These are phyloP conservation scores for Xylaria sp. DNA, from an alignment of 2,329 filamentous ascomycete species.

Conservation along the genomic window DNA sequence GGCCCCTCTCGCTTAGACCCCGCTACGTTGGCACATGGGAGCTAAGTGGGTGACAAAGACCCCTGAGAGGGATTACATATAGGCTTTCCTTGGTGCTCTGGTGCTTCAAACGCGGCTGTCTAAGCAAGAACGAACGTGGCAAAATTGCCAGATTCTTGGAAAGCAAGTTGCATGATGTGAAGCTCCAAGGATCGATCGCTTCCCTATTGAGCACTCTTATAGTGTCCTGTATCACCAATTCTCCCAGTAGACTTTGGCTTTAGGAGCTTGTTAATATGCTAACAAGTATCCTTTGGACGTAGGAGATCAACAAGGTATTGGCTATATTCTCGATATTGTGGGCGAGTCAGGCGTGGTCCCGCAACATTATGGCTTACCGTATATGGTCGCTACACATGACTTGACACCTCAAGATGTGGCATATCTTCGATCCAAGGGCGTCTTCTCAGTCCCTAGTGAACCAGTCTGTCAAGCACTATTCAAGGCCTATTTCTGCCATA, in stretches of 20 bases:
- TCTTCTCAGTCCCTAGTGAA: conserved; percentile 49
- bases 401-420: conserved; percentile 44
- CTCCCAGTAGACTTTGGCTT: background rate
- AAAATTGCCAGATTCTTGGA: background rate
- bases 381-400: conserved; percentile 38
- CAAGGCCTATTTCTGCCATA: conserved; percentile 52
- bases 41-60: background rate
- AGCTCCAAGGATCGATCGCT: background rate
- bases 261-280: background rate
- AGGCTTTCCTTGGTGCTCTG: background rate
- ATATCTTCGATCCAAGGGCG: conserved; percentile 50
- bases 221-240: background rate
- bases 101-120: background rate
- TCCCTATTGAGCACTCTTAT: background rate
- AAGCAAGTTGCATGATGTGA: background rate
- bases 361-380: conserved; percentile 44
- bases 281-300: conserved; percentile 2
- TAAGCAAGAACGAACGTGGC: background rate
- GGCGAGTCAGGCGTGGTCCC: conserved; percentile 43
- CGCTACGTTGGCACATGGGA: background rate
- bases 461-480: conserved; percentile 49
- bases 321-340: conserved; percentile 37
- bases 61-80: background rate
- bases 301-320: conserved; percentile 34
- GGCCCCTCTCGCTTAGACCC: background rate